A percentile compares a stretch with the other conserved stretches of the same genome.
Conservation (phyloP, 139 green algal species). For the Coccomyxa sp. region DNA sequence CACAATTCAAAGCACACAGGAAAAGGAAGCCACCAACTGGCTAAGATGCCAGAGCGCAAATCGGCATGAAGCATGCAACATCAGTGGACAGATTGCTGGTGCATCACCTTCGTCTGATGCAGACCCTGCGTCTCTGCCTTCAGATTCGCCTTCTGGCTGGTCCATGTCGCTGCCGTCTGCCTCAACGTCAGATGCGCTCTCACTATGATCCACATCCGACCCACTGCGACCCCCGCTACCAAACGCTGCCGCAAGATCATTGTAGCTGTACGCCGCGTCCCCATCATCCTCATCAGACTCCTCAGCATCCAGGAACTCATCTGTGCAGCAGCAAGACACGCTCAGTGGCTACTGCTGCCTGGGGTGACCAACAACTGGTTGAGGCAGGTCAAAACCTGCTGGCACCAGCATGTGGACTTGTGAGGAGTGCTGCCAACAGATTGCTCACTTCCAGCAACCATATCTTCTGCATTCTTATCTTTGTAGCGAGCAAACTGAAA, state of each 20-base stretch:
- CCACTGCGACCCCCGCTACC: background rate
- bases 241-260: slow-evolving; percentile 34
- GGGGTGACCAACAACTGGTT: background rate
- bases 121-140: no score
- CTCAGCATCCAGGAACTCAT: slow-evolving; percentile 40
- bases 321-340: slow-evolving; percentile 12
- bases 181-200: background rate
- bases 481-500: background rate
- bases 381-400: no score
- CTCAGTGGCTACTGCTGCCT: background rate
- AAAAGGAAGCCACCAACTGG: no score
- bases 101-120: no score
- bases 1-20: no score
- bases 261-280: slow-evolving; percentile 54
- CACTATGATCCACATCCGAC: background rate
- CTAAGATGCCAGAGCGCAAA: no score
- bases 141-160: no score
- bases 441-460: background rate
- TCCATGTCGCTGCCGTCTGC: no score
- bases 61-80: no score
- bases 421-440: no score
- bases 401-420: no score
- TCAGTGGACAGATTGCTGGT: no score
- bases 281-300: slow-evolving; percentile 39
- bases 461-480: background rate